phyloP scores from a whole-genome alignment of 2,329 filamentous ascomycete genomes.

The Sarocladium strictum region DNA sequence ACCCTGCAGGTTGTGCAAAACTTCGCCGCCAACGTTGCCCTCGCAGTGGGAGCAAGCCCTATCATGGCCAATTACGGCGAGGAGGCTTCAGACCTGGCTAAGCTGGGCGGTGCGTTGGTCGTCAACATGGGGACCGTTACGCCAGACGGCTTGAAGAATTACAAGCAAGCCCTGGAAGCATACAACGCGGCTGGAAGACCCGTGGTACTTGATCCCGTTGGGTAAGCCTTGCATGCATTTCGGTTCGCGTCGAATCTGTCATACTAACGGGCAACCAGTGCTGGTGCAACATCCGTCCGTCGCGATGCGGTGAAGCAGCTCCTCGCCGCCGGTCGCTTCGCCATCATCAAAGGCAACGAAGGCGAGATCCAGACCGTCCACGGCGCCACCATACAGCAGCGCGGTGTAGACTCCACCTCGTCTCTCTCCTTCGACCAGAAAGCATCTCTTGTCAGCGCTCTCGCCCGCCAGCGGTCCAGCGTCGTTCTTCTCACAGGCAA shows the following conservation, averaged over 20 bases:
- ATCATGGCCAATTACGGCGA: slow-evolving; percentile 89
- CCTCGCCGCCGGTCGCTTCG: slow-evolving; percentile 68
- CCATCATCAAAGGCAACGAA: slow-evolving; percentile 92
- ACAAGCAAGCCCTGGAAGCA: slow-evolving; percentile 65
- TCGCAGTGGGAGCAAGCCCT: slow-evolving; percentile 78
- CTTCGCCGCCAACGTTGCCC: slow-evolving; percentile 84
- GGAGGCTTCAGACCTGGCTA: slow-evolving; percentile 76
- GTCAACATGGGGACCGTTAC: slow-evolving; percentile 95
- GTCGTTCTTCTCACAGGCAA: slow-evolving; percentile 78
- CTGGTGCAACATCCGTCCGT: slow-evolving; percentile 72
- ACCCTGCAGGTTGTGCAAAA: slow-evolving; percentile 68
- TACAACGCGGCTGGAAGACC: slow-evolving; percentile 76
- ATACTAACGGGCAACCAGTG: slow-evolving; percentile 31
- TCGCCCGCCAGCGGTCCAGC: slow-evolving; percentile 65
- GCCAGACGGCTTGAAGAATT: slow-evolving; percentile 65
- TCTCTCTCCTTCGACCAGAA: slow-evolving; percentile 46
- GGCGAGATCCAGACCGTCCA: slow-evolving; percentile 74
- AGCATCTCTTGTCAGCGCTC: slow-evolving; percentile 53
- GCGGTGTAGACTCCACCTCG: slow-evolving; percentile 76
- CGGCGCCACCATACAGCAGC: slow-evolving; percentile 53
- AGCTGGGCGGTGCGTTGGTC: slow-evolving; percentile 70
- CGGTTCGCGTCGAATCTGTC: background rate
- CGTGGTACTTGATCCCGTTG: slow-evolving; percentile 83
- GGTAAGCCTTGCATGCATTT: slow-evolving; percentile 40
- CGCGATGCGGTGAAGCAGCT: slow-evolving; percentile 65